phyloP scores from a whole-genome alignment of 2,329 filamentous ascomycete species.

The Aspergillus unguis region DNA sequence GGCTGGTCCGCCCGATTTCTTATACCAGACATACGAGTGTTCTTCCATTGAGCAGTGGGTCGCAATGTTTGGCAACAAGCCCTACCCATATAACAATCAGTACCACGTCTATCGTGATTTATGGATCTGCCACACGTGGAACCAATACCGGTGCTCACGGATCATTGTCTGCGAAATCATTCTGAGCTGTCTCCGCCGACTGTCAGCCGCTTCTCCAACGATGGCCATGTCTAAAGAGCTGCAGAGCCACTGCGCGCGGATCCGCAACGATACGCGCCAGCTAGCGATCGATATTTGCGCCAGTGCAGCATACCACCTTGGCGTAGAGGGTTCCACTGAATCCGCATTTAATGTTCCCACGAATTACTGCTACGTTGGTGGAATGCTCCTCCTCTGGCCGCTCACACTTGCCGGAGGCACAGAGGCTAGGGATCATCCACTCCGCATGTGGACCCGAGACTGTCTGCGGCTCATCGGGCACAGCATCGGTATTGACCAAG shows the following conservation, averaged over 20 bases:
- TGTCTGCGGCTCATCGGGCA: constrained; percentile 34
- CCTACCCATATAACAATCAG: constrained; percentile 44
- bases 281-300: constrained; percentile 37
- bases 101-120: constrained; percentile 57
- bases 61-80: constrained; percentile 22
- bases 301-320: constrained; percentile 36
- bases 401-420: constrained; percentile 36
- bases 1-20: constrained; percentile 26
- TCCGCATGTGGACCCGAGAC: constrained; percentile 32
- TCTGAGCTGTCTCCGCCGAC: constrained; percentile 26
- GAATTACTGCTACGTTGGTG: constrained; percentile 30
- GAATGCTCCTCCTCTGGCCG: constrained; percentile 37
- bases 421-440: constrained; percentile 24
- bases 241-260: constrained; percentile 27
- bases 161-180: constrained; percentile 54
- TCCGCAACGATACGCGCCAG: constrained; percentile 27
- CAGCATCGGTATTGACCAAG: constrained; percentile 38
- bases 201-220: constrained; percentile 22
- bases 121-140: constrained; percentile 56
- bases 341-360: constrained; percentile 16
- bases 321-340: constrained; percentile 16
- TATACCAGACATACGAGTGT: constrained; percentile 25
- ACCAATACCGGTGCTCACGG: constrained; percentile 59
- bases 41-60: constrained; percentile 37
- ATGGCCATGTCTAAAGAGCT: constrained; percentile 28